phyloP scores from a whole-genome alignment of 73 alveolate genomes.

The Effrenium voratum region DNA sequence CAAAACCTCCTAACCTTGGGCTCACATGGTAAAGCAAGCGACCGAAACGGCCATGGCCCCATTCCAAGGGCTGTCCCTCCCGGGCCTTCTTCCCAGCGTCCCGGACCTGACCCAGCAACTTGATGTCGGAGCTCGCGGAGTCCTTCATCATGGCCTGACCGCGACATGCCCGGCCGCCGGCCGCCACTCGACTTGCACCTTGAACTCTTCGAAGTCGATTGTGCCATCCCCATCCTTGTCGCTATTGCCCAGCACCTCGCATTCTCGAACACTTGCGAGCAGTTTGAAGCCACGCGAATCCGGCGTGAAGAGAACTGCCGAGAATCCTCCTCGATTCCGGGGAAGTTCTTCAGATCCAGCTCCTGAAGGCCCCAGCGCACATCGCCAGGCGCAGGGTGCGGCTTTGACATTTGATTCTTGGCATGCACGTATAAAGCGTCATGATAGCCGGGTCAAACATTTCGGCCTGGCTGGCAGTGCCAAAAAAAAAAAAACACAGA shows the following conservation, averaged over 20 bases:
- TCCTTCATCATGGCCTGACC: constrained; percentile 51
- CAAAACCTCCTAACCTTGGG: no score
- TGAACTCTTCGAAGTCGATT: constrained; percentile 35
- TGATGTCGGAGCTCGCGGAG: constrained; percentile 1
- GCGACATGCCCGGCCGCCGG: neutral
- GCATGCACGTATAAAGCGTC: no score
- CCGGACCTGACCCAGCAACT: neutral
- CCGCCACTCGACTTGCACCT: neutral
- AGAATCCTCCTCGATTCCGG: constrained; percentile 65
- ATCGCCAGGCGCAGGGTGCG: no score
- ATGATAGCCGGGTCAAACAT: no score
- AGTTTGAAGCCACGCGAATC: neutral
- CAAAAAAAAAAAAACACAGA: no score
- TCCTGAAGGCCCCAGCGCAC: constrained; percentile 4
- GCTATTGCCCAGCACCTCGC: neutral
- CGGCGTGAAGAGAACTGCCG: no score
- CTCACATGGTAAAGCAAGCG: neutral
- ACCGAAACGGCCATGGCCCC: neutral
- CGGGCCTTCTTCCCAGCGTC: neutral
- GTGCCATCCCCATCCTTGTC: constrained; percentile 68
- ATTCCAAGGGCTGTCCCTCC: neutral
- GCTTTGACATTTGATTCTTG: no score
- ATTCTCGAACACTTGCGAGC: neutral
- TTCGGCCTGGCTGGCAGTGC: no score
- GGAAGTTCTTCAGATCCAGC: constrained; percentile 18